These are phyloP conservation scores for Encephalitozoon cuniculi DNA, from an alignment of 371 early-diverging fungal species.

Conservation along the genomic window DNA sequence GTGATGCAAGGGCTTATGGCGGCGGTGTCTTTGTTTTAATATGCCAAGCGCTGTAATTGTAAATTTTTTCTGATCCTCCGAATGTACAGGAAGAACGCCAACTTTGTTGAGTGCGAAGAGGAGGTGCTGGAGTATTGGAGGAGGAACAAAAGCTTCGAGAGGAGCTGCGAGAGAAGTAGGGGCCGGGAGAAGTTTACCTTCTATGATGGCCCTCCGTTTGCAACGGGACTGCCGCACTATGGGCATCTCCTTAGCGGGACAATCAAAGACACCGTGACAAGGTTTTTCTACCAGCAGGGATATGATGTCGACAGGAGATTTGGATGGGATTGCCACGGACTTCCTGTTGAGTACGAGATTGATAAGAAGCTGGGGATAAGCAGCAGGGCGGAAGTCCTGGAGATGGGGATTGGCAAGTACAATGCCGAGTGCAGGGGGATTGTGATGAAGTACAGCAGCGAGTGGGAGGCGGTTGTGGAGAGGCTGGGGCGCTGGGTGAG, in stretches of 20 bases:
- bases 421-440: slow-evolving; percentile 93
- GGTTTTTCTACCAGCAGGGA: slow-evolving; percentile 90
- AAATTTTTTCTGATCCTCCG: background rate
- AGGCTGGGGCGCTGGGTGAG: slow-evolving; percentile 99
- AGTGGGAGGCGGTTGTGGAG: slow-evolving; percentile 90
- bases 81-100: slow-evolving; percentile 43
- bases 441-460: slow-evolving; percentile 88
- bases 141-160: slow-evolving; percentile 89
- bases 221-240: slow-evolving; percentile 99
- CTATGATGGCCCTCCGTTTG: slow-evolving; percentile 99
- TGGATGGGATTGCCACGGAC: slow-evolving; percentile 99
- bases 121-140: slow-evolving; percentile 87
- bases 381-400: slow-evolving; percentile 70
- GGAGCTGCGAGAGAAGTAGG: slow-evolving; percentile 73
- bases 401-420: slow-evolving; percentile 95
- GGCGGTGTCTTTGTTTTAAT: background rate
- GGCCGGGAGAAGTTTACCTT: slow-evolving; percentile 63
- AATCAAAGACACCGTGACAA: slow-evolving; percentile 97
- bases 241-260: slow-evolving; percentile 98
- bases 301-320: slow-evolving; percentile 93
- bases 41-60: background rate
- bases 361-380: slow-evolving; percentile 88
- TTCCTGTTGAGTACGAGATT: slow-evolving; percentile 98
- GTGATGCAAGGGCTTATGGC: background rate
- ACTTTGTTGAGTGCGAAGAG: slow-evolving; percentile 70